These are phyloP conservation scores for Ophidiomyces ophidiicola DNA, from an alignment of 2,329 filamentous ascomycete species.

Conservation along the genomic window DNA sequence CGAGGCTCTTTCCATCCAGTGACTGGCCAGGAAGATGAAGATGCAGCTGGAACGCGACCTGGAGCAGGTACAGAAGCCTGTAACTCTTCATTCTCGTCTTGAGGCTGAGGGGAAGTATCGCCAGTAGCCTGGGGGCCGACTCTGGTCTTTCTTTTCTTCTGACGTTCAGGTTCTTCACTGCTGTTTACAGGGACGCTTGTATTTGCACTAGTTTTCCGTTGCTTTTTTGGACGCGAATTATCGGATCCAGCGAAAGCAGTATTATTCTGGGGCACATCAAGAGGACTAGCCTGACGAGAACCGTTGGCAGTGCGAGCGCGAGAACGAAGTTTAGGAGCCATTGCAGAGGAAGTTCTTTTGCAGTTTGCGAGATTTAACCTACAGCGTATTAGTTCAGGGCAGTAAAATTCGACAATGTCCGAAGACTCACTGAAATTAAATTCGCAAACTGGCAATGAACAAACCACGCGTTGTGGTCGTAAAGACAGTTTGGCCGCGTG, in stretches of 20 bases:
- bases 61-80: too few relatives aligned
- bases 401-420: constrained; percentile 3
- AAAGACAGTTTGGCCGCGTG: constrained; percentile 24
- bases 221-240: constrained; percentile 23
- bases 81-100: too few relatives aligned
- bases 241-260: constrained; percentile 21
- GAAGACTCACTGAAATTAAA: constrained; percentile 19
- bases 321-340: constrained; percentile 29
- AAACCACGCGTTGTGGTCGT: constrained; percentile 24
- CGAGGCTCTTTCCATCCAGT: constrained; percentile 1
- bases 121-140: constrained; percentile 2
- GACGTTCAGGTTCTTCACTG: constrained; percentile 16
- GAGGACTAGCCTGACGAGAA: constrained; percentile 26
- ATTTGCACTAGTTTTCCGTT: constrained; percentile 22
- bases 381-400: constrained; percentile 19
- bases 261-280: constrained; percentile 17
- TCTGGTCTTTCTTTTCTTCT: constrained; percentile 12
- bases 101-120: neutral
- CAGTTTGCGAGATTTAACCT: constrained; percentile 17
- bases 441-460: constrained; percentile 21
- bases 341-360: constrained; percentile 14
- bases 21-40: too few relatives aligned
- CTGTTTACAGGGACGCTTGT: constrained; percentile 8
- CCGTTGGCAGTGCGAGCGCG: constrained; percentile 22
- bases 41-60: too few relatives aligned